Evolutionary conservation across 192 early-diverging fungal species (phyloP), one percentile per base, ranked within the genome.

Genomic region (Anaeromyces robustus): DNA sequence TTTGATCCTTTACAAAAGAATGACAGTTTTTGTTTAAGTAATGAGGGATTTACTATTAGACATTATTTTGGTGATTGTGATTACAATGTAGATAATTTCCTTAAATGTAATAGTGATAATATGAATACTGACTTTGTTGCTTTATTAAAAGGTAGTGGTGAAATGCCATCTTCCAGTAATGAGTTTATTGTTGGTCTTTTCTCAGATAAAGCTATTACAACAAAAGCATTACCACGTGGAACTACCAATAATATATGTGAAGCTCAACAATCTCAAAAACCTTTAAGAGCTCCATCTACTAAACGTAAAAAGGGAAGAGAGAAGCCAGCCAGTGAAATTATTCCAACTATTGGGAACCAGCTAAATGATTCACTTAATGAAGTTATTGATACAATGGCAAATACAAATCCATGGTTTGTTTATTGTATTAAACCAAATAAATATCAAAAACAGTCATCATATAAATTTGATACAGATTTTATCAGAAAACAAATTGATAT

Each of bases 101-200:
- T 94, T 29, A 91, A 92, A 80, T 87, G 89, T 78, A 95, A 98
- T 83, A 87, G 87, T 14, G 94, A 96, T 82, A 88, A 89, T 68
- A 84, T 96, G 28, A 92, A 92, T 82, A 88, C 93, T 4, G 94
- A 96, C 82, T 94, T 95, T 85, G 92, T 96, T 59, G 89, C 92
- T 13, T 85, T 97, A 68, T 94, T 97, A 90, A 90, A 94, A 39
- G 93, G 93, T 4, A 81, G 52, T 68, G 52, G 52, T n/a, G 52
- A 68, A n/a, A 68, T 68, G 26, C 52, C 52, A 68, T 22, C 52
- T 9, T 68, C 52, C 4, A 68, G 52, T n/a, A 68, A 68, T n/a
- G 52, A 68, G 4, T 68, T 68, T n/a, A 68, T 68, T 68, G 19
- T 26, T 0, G 26, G 26, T 11, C 11, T 68, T 11, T 68, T 68